A percentile compares a stretch with the other conserved stretches of the same genome.
Evolutionary conservation across 192 early-diverging fungal genomes (phyloP).

Genomic region (Coemansia sp.): DNA sequence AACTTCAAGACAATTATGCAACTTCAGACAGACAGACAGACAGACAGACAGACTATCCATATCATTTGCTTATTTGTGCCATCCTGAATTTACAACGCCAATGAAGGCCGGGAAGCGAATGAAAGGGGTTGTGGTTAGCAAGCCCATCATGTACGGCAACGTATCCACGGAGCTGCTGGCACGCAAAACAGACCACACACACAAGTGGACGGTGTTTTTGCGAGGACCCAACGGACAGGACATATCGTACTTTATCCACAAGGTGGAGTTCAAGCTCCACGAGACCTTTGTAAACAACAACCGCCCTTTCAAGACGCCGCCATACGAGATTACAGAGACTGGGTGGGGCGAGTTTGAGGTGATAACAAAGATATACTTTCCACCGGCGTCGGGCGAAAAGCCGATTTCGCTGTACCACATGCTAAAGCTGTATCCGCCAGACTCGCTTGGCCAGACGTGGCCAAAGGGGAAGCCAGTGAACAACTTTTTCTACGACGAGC

Average conservation of each 20-base stretch:
- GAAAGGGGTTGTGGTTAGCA: slow-evolving; percentile 66
- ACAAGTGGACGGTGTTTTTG: slow-evolving; percentile 93
- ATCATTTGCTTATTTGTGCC: neutral
- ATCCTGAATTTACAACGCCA: neutral
- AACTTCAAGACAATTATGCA: too few relatives aligned
- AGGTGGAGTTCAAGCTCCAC: slow-evolving; percentile 93
- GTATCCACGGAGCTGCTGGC: slow-evolving; percentile 68
- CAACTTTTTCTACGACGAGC: slow-evolving; percentile 53
- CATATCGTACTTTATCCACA: slow-evolving; percentile 78
- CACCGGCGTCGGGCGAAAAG: slow-evolving; percentile 73
- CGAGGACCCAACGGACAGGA: slow-evolving; percentile 85
- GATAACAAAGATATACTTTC: slow-evolving; percentile 87
- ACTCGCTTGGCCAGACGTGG: slow-evolving; percentile 43
- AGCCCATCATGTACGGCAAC: slow-evolving; percentile 88
- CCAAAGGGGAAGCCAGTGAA: slow-evolving; percentile 53
- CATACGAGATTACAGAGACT: slow-evolving; percentile 92
- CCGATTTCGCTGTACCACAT: slow-evolving; percentile 84
- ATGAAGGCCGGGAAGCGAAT: slow-evolving; percentile 53
- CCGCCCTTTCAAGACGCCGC: slow-evolving; percentile 68
- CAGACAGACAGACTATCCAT: too few relatives aligned
- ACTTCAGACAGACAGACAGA: too few relatives aligned
- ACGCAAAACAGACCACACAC: slow-evolving; percentile 84
- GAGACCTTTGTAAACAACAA: slow-evolving; percentile 78
- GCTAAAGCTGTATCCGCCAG: slow-evolving; percentile 81
- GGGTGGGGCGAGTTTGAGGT: slow-evolving; percentile 99